Evolutionary conservation across 1,284 basidiomycete genomes (phyloP).

Genomic region (Cutaneotrichosporon sp.): DNA sequence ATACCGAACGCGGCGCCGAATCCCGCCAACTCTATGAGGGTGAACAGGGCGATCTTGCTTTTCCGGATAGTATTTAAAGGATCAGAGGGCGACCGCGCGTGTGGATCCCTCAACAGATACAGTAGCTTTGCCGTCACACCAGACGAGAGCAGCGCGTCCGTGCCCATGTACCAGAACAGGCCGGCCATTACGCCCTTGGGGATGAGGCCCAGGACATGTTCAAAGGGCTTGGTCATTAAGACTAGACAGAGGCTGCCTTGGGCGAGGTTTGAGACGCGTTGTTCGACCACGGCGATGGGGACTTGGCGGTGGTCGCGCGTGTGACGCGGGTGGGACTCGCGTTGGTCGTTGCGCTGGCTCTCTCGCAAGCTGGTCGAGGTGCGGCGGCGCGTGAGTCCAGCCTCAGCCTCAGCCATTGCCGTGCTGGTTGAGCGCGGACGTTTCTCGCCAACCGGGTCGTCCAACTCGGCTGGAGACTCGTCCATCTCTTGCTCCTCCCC

Average conservation of each 20-base stretch:
- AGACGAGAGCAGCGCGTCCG: slow-evolving; percentile 74
- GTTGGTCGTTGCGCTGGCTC: background rate
- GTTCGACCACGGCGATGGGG: slow-evolving; percentile 78
- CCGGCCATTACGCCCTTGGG: slow-evolving; percentile 62
- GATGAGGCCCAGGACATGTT: slow-evolving; percentile 73
- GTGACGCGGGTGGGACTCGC: slow-evolving; percentile 16
- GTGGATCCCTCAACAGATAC: slow-evolving; percentile 74
- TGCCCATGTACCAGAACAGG: slow-evolving; percentile 78
- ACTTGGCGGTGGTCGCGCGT: slow-evolving; percentile 58
- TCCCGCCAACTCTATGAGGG: slow-evolving; percentile 74
- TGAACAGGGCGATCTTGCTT: slow-evolving; percentile 73
- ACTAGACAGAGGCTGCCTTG: slow-evolving; percentile 76
- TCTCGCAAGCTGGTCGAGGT: slow-evolving; percentile 8
- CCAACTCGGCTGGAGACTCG: slow-evolving; percentile 1
- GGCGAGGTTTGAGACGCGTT: slow-evolving; percentile 80
- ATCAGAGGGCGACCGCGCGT: slow-evolving; percentile 63
- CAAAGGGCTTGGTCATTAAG: slow-evolving; percentile 74
- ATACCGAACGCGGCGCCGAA: slow-evolving; percentile 90
- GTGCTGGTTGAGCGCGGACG: background rate
- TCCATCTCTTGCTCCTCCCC: slow-evolving; percentile 42
- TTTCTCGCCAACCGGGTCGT: background rate
- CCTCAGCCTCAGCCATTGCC: slow-evolving; percentile 4
- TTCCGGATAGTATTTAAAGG: slow-evolving; percentile 73
- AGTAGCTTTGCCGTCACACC: slow-evolving; percentile 81
- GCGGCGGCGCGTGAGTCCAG: background rate